Evolutionary conservation across 1,284 basidiomycete genomes (phyloP).

Genomic region (Grifola frondosa): DNA sequence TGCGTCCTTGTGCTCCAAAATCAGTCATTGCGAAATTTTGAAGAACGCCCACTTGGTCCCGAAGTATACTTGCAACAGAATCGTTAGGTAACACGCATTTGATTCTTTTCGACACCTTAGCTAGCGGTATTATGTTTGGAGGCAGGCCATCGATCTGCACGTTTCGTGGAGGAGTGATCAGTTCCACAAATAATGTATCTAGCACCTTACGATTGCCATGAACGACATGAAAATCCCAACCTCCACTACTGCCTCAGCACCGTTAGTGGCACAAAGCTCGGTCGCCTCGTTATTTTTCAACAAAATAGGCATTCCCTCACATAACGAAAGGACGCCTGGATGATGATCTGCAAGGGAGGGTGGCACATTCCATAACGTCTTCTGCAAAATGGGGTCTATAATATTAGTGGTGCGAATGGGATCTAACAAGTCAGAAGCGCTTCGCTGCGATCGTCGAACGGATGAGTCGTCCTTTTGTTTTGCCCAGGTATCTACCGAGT

Average conservation of each 20-base stretch:
- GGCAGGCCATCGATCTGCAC: conserved; percentile 33
- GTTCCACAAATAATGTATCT: conserved; percentile 35
- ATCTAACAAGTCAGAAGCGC: not conserved
- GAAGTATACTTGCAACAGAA: not conserved
- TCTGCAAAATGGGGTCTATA: conserved; percentile 13
- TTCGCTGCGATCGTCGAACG: not conserved
- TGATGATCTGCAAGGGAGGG: conserved; percentile 19
- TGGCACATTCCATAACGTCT: conserved; percentile 28
- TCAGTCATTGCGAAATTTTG: conserved; percentile 16
- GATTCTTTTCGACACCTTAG: conserved; percentile 3
- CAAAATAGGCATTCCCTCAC: conserved; percentile 39
- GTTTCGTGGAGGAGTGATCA: conserved; percentile 28
- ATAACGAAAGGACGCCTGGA: conserved; percentile 32
- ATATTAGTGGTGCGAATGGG: conserved; percentile 2
- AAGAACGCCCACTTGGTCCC: conserved; percentile 17
- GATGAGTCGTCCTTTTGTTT: not conserved
- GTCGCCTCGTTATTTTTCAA: conserved; percentile 37
- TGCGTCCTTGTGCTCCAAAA: conserved; percentile 25
- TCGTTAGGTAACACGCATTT: conserved; percentile 24
- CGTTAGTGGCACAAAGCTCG: conserved; percentile 40
- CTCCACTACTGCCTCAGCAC: conserved; percentile 34
- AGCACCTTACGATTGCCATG: conserved; percentile 20
- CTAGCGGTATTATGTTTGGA: conserved; percentile 39
- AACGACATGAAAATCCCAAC: conserved; percentile 24
- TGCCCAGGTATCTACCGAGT: conserved; percentile 23